Conservation (phyloP, 2,329 filamentous ascomycete genomes). For the Penicillium occitanis region DNA sequence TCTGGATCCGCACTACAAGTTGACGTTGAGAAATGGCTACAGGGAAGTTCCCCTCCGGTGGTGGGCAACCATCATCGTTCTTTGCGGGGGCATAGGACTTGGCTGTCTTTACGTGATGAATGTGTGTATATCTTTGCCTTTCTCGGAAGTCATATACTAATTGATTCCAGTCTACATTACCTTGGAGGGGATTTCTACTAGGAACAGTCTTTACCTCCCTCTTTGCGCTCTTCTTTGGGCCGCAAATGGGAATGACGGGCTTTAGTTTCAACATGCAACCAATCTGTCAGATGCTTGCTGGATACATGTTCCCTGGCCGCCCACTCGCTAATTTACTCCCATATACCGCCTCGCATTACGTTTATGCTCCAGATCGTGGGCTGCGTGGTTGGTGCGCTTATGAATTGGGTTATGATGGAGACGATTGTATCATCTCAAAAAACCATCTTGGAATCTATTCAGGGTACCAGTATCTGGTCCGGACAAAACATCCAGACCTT, state of each 20-base stretch:
- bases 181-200: constrained; percentile 48
- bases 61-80: constrained; percentile 40
- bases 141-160: no score
- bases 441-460: constrained; percentile 42
- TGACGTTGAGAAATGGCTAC: constrained; percentile 41
- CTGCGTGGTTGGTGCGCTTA: constrained; percentile 32
- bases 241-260: constrained; percentile 40
- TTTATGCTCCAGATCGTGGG: constrained; percentile 40
- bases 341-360: constrained; percentile 45
- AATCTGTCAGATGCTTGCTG: constrained; percentile 51
- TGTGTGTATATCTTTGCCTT: no score
- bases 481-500: constrained; percentile 50
- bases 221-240: constrained; percentile 45
- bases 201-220: constrained; percentile 37
- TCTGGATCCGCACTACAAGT: constrained; percentile 45
- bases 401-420: constrained; percentile 50
- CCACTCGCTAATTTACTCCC: constrained; percentile 36
- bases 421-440: constrained; percentile 48
- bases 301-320: constrained; percentile 47
- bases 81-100: constrained; percentile 40
- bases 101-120: constrained; percentile 39
- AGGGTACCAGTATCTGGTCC: constrained; percentile 51
- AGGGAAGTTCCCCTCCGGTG: constrained; percentile 46
- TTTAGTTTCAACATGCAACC: constrained; percentile 45
- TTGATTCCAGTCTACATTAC: constrained; percentile 40